phyloP scores from a whole-genome alignment of 2,329 filamentous ascomycete genomes.

The Curvularia eragrostidis region DNA sequence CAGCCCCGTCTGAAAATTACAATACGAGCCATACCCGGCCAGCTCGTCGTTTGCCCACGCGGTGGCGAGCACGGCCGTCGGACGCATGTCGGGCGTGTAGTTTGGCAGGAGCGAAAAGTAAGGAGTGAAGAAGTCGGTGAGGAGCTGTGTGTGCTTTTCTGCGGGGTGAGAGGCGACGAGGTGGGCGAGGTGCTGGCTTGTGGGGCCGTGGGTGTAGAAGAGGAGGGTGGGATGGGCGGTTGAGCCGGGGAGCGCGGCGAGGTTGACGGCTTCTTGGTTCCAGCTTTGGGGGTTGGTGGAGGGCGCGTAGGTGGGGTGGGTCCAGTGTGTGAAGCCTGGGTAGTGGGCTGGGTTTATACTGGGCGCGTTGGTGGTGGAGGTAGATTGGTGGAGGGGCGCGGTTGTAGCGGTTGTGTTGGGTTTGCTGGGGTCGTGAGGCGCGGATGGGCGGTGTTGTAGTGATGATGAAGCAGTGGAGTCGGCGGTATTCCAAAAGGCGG shows the following conservation, averaged over 20 bases:
- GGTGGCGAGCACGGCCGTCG: constrained; percentile 70
- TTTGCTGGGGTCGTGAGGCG: constrained; percentile 23
- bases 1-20: constrained; percentile 82
- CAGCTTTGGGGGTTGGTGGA: constrained; percentile 68
- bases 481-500: constrained; percentile 71
- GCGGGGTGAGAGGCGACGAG: constrained; percentile 45
- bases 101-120: constrained; percentile 79
- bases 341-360: constrained; percentile 48
- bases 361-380: constrained; percentile 38
- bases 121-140: constrained; percentile 74
- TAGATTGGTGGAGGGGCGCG: constrained; percentile 48
- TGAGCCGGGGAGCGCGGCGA: constrained; percentile 67
- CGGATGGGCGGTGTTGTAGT: constrained; percentile 1
- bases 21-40: constrained; percentile 82
- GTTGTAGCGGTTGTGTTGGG: constrained; percentile 15
- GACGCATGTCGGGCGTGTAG: constrained; percentile 67
- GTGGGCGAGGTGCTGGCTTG: constrained; percentile 41
- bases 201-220: constrained; percentile 76
- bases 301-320: constrained; percentile 71
- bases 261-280: constrained; percentile 79
- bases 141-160: constrained; percentile 56
- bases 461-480: neutral
- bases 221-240: constrained; percentile 79
- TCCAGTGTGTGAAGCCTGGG: constrained; percentile 77
- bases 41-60: constrained; percentile 80